phyloP scores from a whole-genome alignment of 495 filamentous ascomycete species.

The Annulohypoxylon nitens region DNA sequence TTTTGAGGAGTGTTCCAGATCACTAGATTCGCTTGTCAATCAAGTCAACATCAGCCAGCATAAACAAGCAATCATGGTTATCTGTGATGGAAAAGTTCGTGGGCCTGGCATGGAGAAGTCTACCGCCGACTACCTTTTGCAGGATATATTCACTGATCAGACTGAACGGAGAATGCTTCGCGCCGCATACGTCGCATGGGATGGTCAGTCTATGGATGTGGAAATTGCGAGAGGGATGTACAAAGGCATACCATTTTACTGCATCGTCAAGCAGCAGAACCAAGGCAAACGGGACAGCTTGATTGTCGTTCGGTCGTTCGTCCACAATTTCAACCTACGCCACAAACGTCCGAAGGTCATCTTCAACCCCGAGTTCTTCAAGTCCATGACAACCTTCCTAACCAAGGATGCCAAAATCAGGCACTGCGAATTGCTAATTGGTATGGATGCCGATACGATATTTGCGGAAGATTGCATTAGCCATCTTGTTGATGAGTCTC shows the following conservation, averaged over 20 bases:
- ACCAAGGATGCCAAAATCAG: slow-evolving; percentile 41
- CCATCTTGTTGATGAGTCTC: slow-evolving; percentile 45
- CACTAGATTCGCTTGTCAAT: slow-evolving; percentile 51
- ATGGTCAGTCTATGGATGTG: slow-evolving; percentile 81
- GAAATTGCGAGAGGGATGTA: slow-evolving; percentile 80
- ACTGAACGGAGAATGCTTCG: slow-evolving; percentile 70
- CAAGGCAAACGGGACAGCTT: slow-evolving; percentile 83
- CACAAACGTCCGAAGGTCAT: slow-evolving; percentile 38
- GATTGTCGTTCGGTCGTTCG: slow-evolving; percentile 81
- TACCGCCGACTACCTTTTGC: slow-evolving; percentile 75
- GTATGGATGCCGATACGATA: slow-evolving; percentile 54
- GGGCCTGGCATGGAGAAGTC: slow-evolving; percentile 78
- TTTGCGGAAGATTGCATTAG: slow-evolving; percentile 48
- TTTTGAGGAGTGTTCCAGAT: slow-evolving; percentile 45
- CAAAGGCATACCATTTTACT: slow-evolving; percentile 71
- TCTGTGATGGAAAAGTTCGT: slow-evolving; percentile 83
- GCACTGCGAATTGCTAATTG: slow-evolving; percentile 46
- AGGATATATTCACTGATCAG: slow-evolving; percentile 75
- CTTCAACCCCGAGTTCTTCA: slow-evolving; percentile 47
- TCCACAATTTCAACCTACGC: slow-evolving; percentile 75
- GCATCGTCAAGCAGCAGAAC: slow-evolving; percentile 76
- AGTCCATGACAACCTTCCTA: slow-evolving; percentile 42
- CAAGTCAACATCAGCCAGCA: slow-evolving; percentile 48
- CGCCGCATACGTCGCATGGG: slow-evolving; percentile 71
- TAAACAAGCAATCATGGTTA: slow-evolving; percentile 77